Conservation (phyloP, 495 filamentous ascomycete species). For the Tetracladium marchalianum region DNA sequence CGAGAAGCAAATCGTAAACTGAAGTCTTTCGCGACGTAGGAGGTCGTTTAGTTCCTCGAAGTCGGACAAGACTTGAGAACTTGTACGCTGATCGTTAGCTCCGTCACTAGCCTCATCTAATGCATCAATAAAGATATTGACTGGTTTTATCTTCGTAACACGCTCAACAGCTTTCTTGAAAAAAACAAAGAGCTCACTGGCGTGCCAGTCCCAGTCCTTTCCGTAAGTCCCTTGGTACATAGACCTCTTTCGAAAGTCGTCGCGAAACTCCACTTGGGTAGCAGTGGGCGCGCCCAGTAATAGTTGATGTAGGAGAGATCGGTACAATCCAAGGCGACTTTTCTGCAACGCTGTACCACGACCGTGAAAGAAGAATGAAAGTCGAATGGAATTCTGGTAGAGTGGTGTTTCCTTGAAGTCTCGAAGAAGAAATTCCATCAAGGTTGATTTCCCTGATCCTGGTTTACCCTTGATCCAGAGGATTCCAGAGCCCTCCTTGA, state of each 20-base stretch:
- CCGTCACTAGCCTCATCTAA: slow-evolving; percentile 18
- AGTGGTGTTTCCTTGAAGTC: background rate
- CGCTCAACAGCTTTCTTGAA: background rate
- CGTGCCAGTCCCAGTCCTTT: slow-evolving; percentile 22
- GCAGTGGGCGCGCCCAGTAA: slow-evolving; percentile 2
- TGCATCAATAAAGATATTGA: slow-evolving; percentile 21
- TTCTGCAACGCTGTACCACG: slow-evolving; percentile 39
- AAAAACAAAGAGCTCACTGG: background rate
- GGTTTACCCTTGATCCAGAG: slow-evolving; percentile 40
- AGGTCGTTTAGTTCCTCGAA: slow-evolving; percentile 16
- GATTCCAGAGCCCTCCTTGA: slow-evolving; percentile 11
- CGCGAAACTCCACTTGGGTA: slow-evolving; percentile 2
- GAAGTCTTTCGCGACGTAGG: background rate
- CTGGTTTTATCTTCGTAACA: background rate
- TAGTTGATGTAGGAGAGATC: slow-evolving; percentile 34
- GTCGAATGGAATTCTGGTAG: background rate
- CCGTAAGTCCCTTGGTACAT: slow-evolving; percentile 9
- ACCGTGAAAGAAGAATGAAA: slow-evolving; percentile 45
- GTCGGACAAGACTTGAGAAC: slow-evolving; percentile 12
- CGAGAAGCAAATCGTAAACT: slow-evolving; percentile 25
- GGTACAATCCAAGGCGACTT: slow-evolving; percentile 44
- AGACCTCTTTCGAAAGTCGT: slow-evolving; percentile 7
- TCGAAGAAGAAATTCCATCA: slow-evolving; percentile 23
- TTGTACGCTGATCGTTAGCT: slow-evolving; percentile 3
- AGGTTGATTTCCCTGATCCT: slow-evolving; percentile 36